phyloP scores from a whole-genome alignment of 805 yeast species.

The Candida morakotiae region DNA sequence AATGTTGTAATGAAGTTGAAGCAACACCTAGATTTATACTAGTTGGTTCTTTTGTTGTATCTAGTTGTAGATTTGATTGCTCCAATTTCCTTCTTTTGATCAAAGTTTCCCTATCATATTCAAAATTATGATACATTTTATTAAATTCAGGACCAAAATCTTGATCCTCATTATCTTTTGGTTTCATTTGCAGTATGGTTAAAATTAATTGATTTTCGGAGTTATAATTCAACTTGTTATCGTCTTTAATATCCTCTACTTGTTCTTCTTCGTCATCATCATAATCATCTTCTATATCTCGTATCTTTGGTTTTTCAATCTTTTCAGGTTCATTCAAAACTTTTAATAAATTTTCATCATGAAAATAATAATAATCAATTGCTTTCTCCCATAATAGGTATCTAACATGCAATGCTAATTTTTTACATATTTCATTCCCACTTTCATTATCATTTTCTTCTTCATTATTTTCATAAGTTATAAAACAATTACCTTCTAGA shows the following conservation, averaged over 20 bases:
- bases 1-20: conserved; percentile 59
- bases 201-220: conserved; percentile 28
- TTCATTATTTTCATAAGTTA: conserved; percentile 13
- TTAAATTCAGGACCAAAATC: conserved; percentile 57
- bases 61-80: conserved; percentile 71
- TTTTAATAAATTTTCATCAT: conserved; percentile 11
- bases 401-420: conserved; percentile 57
- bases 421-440: conserved; percentile 28
- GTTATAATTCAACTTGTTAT: conserved; percentile 15
- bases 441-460: conserved; percentile 32
- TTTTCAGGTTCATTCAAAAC: neutral
- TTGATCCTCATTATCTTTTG: conserved; percentile 15
- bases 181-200: conserved; percentile 23
- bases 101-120: conserved; percentile 71
- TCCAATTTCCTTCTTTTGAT: conserved; percentile 73
- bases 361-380: conserved; percentile 40
- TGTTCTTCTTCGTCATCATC: conserved; percentile 25
- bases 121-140: conserved; percentile 72
- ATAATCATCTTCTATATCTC: conserved; percentile 22
- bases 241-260: conserved; percentile 26
- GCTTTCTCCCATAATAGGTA: conserved; percentile 73
- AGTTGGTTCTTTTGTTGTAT: conserved; percentile 17
- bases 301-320: conserved; percentile 10
- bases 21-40: conserved; percentile 32
- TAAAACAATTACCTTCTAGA: conserved; percentile 34